phyloP scores from a whole-genome alignment of 495 filamentous ascomycete species.

The Lasiosphaeriaceae sp. region DNA sequence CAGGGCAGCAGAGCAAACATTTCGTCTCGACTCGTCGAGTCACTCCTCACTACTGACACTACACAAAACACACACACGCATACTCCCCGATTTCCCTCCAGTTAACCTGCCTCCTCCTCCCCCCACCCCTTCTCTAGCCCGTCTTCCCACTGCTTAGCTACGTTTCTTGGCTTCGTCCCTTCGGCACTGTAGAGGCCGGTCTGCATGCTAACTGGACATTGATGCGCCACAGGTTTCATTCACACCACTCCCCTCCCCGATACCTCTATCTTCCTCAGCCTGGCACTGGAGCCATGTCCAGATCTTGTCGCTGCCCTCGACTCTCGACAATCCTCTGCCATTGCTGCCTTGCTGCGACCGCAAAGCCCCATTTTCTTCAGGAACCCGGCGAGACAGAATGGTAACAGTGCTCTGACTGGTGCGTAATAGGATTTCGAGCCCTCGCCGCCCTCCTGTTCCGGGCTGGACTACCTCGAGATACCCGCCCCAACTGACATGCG shows the following conservation, averaged over 20 bases:
- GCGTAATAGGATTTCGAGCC: constrained; percentile 46
- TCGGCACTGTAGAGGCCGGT: not conserved
- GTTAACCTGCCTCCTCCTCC: not conserved
- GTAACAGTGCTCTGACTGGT: constrained; percentile 24
- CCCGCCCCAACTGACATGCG: constrained; percentile 46
- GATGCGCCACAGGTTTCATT: constrained; percentile 2
- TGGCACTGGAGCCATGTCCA: not conserved
- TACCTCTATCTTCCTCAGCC: not conserved
- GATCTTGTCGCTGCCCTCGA: not conserved
- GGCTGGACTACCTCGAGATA: constrained; percentile 47
- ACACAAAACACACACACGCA: not conserved
- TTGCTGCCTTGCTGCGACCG: not conserved
- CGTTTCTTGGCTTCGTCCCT: not conserved
- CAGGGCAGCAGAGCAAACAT: constrained; percentile 4
- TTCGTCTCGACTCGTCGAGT: not conserved
- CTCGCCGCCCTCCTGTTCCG: constrained; percentile 43
- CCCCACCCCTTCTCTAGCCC: constrained; percentile 9
- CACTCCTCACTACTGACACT: no score
- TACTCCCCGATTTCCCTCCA: not conserved
- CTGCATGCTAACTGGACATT: constrained; percentile 8
- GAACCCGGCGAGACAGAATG: constrained; percentile 17
- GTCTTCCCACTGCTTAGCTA: not conserved
- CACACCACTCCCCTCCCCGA: not conserved
- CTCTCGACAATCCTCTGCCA: not conserved
- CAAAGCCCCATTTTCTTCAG: not conserved